These are phyloP conservation scores for Alloteropsis semialata DNA, from an alignment of 176 grass and related monocot species.

Conservation along the genomic window DNA sequence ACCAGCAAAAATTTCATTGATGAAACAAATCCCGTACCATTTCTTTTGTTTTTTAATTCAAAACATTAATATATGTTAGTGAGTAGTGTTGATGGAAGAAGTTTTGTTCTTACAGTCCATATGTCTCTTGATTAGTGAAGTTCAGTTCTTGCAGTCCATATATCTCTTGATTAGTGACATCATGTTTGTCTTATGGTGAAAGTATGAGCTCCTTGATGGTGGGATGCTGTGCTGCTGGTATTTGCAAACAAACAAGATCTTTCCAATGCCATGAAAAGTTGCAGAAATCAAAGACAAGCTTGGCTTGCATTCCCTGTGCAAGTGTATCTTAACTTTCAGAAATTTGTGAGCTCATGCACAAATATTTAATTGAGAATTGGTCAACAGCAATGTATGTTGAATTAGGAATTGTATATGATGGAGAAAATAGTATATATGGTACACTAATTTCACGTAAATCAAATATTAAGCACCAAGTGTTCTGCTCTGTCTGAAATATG, in stretches of 20 bases:
- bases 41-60: neutral
- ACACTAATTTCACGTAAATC: neutral
- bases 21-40: no score
- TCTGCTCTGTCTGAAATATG: neutral
- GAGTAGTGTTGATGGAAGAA: neutral
- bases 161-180: neutral
- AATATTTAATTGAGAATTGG: neutral
- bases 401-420: neutral
- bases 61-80: neutral
- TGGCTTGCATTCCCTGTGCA: slow-evolving; percentile 48
- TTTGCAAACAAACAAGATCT: slow-evolving; percentile 70
- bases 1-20: no score
- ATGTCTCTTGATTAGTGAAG: no score
- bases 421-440: neutral
- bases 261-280: slow-evolving; percentile 53
- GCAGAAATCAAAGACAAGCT: slow-evolving; percentile 59
- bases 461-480: neutral
- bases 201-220: slow-evolving; percentile 58
- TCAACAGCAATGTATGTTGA: neutral
- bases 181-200: neutral
- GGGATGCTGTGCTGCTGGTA: slow-evolving; percentile 59
- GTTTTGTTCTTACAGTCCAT: no score
- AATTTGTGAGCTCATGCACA: neutral
- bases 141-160: neutral
- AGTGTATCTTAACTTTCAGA: neutral